Evolutionary conservation across 345 rosid species (phyloP).

Genomic region (Murraya paniculata): DNA sequence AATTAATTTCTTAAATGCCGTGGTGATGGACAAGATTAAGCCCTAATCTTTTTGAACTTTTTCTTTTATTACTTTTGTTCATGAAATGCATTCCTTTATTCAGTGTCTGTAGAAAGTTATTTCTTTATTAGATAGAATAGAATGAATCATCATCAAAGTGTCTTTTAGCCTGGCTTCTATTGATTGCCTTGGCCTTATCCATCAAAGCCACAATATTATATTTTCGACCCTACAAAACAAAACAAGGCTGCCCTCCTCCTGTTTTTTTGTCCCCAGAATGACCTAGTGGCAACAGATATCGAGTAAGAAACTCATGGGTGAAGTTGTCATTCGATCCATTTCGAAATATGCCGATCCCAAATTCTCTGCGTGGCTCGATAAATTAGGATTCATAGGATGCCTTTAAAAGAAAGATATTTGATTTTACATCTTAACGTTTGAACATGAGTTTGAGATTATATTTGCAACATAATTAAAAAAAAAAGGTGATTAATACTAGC

Average conservation of each 20-base stretch:
- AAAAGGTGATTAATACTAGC: no score
- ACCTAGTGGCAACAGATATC: background rate
- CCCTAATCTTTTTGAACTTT: background rate
- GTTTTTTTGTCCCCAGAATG: background rate
- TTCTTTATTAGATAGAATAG: background rate
- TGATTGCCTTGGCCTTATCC: constrained; percentile 1
- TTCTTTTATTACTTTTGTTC: background rate
- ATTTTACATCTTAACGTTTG: no score
- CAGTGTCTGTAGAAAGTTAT: background rate
- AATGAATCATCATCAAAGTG: background rate
- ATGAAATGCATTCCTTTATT: background rate
- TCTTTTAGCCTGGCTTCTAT: background rate
- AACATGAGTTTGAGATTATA: no score
- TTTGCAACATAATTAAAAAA: no score
- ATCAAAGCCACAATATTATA: background rate
- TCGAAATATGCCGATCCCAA: no score
- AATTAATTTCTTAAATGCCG: background rate
- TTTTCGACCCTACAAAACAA: background rate
- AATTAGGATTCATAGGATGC: no score
- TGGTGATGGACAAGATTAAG: background rate
- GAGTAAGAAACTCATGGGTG: background rate
- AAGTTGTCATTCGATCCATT: background rate
- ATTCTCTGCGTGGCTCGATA: no score
- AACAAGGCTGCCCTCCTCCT: background rate
- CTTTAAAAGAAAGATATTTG: no score